Conservation (phyloP, 1,139 yeast genomes). For the Blastobotrys proliferans region DNA sequence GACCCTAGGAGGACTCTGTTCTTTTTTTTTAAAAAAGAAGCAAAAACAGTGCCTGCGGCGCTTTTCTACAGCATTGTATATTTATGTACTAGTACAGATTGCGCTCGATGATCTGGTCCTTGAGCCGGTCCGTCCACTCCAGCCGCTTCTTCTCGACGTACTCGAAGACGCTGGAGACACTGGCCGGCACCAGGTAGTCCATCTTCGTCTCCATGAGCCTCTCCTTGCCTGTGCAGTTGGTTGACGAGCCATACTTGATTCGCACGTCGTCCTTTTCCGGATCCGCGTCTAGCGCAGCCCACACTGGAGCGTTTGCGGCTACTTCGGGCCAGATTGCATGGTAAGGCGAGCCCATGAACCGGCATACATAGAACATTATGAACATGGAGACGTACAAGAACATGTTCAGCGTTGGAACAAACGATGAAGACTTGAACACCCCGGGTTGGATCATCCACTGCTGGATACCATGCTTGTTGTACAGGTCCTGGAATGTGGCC, state of each 20-base stretch:
- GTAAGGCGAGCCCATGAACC: conserved; percentile 78
- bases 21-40: too few species aligned
- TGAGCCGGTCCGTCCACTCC: conserved; percentile 68
- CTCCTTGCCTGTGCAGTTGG: conserved; percentile 59
- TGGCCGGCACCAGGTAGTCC: conserved; percentile 11
- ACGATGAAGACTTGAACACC: conserved; percentile 80
- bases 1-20: too few species aligned
- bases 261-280: conserved; percentile 46
- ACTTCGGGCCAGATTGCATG: conserved; percentile 84
- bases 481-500: conserved; percentile 55
- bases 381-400: conserved; percentile 85
- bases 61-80: too few species aligned
- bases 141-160: conserved; percentile 53
- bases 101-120: conserved; percentile 58
- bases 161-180: conserved; percentile 48
- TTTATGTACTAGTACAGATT: conserved; percentile 23
- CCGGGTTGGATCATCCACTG: conserved; percentile 93
- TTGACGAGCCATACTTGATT: conserved; percentile 72
- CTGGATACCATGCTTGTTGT: conserved; percentile 47
- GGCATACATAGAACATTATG: conserved; percentile 74
- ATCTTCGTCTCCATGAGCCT: conserved; percentile 52
- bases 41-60: too few species aligned
- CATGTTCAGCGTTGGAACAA: conserved; percentile 67
- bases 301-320: conserved; percentile 84
- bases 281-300: conserved; percentile 49